Evolutionary conservation across 441 rosid genomes (phyloP).

Genomic region (Arabidopsis lyrata): DNA sequence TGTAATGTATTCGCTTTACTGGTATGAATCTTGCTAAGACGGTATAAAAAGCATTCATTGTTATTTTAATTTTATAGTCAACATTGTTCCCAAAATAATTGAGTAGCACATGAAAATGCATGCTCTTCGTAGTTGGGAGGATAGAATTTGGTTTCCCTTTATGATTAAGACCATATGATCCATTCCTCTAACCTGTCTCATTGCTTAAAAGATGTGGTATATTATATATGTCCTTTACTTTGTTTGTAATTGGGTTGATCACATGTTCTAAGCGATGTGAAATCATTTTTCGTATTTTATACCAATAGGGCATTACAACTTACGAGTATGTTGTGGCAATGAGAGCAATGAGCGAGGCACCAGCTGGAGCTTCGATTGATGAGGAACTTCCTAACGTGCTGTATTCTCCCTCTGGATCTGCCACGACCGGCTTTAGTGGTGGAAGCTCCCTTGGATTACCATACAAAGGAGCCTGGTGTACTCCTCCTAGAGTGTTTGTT

Average conservation of each 20-base stretch:
- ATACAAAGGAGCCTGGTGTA: slow-evolving; percentile 81
- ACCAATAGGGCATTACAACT: slow-evolving; percentile 69
- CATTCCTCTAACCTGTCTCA: not conserved
- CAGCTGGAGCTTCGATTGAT: slow-evolving; percentile 66
- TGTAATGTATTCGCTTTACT: not conserved
- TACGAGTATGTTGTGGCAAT: slow-evolving; percentile 84
- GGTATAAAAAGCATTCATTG: not conserved
- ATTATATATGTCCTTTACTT: not conserved
- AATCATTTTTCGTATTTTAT: slow-evolving; percentile 11
- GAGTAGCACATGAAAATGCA: slow-evolving; percentile 21
- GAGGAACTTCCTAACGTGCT: slow-evolving; percentile 67
- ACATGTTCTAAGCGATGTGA: slow-evolving; percentile 6
- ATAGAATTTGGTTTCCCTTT: not conserved
- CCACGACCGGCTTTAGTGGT: slow-evolving; percentile 77
- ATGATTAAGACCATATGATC: not conserved
- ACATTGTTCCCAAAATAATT: not conserved
- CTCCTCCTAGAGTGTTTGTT: slow-evolving; percentile 82
- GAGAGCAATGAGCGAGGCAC: slow-evolving; percentile 84
- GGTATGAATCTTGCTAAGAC: not conserved
- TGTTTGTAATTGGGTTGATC: not conserved
- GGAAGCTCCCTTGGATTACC: slow-evolving; percentile 78
- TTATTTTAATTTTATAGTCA: not conserved
- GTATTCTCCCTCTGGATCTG: slow-evolving; percentile 81
- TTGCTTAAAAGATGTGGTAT: not conserved
- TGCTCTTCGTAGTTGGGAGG: not conserved